Percentiles rank a stretch among this genome's conserved stretches.
Conservation (phyloP, 2,329 filamentous ascomycete species). For the Zelopaecilomyces penicillatus region DNA sequence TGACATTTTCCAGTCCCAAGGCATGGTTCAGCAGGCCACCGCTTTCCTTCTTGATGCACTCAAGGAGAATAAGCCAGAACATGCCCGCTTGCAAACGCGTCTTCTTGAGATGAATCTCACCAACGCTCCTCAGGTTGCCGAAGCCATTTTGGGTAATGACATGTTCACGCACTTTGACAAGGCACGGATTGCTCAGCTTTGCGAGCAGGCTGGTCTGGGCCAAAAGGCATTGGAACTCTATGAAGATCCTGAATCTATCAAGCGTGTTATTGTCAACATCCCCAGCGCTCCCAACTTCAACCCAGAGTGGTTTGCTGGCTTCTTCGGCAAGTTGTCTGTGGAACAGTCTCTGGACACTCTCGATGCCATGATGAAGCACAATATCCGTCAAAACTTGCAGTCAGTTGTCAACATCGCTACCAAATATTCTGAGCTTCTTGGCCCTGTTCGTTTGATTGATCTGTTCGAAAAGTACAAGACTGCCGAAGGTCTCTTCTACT, state of each 20-base stretch:
- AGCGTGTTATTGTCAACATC: constrained; percentile 80
- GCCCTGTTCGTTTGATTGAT: constrained; percentile 79
- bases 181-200: constrained; percentile 76
- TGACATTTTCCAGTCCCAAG: constrained; percentile 96
- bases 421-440: constrained; percentile 94
- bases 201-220: constrained; percentile 82
- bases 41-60: constrained; percentile 95
- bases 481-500: constrained; percentile 94
- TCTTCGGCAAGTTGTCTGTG: constrained; percentile 89
- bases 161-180: constrained; percentile 99
- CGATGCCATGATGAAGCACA: constrained; percentile 91
- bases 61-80: constrained; percentile 89
- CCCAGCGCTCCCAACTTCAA: constrained; percentile 76
- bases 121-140: constrained; percentile 93
- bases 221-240: constrained; percentile 91
- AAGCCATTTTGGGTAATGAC: constrained; percentile 94
- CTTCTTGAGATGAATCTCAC: constrained; percentile 96
- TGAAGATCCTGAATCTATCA: constrained; percentile 80
- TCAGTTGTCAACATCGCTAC: constrained; percentile 92
- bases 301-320: constrained; percentile 83
- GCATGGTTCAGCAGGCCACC: constrained; percentile 94
- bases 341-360: constrained; percentile 91
- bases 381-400: constrained; percentile 95
- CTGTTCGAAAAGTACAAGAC: constrained; percentile 97
- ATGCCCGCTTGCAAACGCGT: constrained; percentile 86